A percentile compares a stretch with the other conserved stretches of the same genome.
These are phyloP conservation scores for Aspergillus sparsus DNA, from an alignment of 495 filamentous ascomycete species.

Conservation along the genomic window DNA sequence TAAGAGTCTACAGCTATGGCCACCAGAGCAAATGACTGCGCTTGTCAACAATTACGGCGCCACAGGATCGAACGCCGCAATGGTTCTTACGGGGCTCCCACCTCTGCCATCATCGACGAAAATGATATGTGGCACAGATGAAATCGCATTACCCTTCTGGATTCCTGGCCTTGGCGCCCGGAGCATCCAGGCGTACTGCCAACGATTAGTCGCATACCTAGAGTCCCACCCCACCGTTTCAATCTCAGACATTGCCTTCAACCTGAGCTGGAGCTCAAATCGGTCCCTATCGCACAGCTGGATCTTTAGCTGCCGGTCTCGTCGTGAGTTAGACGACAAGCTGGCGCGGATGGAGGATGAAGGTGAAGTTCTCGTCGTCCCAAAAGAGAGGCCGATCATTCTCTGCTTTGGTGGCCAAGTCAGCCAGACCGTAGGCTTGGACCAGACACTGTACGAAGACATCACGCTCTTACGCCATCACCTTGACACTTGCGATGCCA, in stretches of 20 bases:
- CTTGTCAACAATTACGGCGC: background rate
- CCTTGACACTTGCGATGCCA: slow-evolving; percentile 42
- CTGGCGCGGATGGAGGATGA: slow-evolving; percentile 11
- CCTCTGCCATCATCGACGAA: too few species aligned
- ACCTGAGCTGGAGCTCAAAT: slow-evolving; percentile 38
- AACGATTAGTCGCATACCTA: background rate
- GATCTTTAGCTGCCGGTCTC: slow-evolving; percentile 32
- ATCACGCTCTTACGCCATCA: slow-evolving; percentile 36
- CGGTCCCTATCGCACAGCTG: slow-evolving; percentile 34
- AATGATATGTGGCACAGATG: too few species aligned
- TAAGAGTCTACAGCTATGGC: background rate
- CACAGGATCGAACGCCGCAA: background rate
- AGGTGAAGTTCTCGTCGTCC: slow-evolving; percentile 7
- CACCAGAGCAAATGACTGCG: background rate
- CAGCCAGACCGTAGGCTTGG: slow-evolving; percentile 30
- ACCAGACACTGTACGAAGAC: slow-evolving; percentile 31
- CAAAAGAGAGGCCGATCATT: slow-evolving; percentile 23
- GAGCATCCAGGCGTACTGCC: background rate
- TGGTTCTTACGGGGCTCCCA: background rate
- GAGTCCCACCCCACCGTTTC: background rate
- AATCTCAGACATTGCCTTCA: slow-evolving; percentile 35
- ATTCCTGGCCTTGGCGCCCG: slow-evolving; percentile 3
- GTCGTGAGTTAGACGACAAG: slow-evolving; percentile 34
- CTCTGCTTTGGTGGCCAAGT: slow-evolving; percentile 41
- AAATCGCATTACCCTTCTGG: background rate